Conservation (phyloP, 805 yeast species). For the Danielia reshetovae region DNA sequence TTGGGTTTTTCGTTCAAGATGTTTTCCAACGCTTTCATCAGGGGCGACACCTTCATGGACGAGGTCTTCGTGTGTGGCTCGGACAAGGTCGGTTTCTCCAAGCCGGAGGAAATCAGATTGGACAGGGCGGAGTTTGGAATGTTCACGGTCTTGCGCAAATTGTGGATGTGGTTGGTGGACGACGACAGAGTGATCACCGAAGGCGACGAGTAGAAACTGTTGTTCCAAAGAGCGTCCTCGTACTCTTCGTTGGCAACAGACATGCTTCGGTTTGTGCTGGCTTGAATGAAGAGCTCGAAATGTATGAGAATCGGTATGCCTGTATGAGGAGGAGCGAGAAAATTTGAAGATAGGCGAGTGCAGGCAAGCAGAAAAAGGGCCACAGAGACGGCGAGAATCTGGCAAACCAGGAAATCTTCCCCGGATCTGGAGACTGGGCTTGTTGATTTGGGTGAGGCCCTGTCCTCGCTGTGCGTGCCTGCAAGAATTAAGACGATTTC, state of each 20-base stretch:
- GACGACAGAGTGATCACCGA: constrained; percentile 17
- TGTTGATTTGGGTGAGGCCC: too few species aligned
- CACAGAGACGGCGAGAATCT: too few species aligned
- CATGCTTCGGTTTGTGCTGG: constrained; percentile 3
- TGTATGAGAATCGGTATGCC: not conserved
- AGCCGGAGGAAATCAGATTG: constrained; percentile 19
- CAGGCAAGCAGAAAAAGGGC: too few species aligned
- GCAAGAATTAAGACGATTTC: too few species aligned
- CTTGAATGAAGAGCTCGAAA: not conserved
- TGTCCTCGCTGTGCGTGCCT: too few species aligned
- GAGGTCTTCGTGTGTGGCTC: constrained; percentile 18
- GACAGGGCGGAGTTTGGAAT: constrained; percentile 25
- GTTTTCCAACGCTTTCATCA: constrained; percentile 38
- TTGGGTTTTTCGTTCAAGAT: constrained; percentile 20
- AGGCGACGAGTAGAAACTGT: constrained; percentile 30
- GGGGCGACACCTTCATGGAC: constrained; percentile 37
- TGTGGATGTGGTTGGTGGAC: constrained; percentile 21
- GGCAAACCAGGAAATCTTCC: too few species aligned
- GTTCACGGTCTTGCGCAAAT: constrained; percentile 24
- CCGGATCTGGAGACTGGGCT: too few species aligned
- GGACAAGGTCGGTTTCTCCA: constrained; percentile 4
- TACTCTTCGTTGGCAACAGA: constrained; percentile 16
- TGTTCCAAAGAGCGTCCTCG: constrained; percentile 32
- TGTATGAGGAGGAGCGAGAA: not conserved
- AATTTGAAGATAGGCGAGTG: too few species aligned